phyloP scores from a whole-genome alignment of 1,284 basidiomycete genomes.

The Chondrostereum purpureum region DNA sequence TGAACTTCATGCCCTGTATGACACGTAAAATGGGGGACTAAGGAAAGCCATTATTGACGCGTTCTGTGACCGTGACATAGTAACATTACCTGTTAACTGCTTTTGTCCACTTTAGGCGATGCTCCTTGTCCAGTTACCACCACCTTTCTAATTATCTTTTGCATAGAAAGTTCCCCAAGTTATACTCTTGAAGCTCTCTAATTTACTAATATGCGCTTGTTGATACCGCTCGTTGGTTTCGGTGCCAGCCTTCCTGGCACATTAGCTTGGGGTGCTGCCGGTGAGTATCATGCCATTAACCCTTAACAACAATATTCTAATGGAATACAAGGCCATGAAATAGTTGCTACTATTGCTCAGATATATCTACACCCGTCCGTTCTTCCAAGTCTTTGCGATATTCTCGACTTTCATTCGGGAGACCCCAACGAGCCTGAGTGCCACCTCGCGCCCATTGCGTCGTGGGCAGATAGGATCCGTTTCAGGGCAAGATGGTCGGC shows the following conservation, averaged over 20 bases:
- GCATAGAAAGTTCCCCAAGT: too few relatives aligned
- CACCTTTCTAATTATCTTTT: too few relatives aligned
- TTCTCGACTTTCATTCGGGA: conserved; percentile 49
- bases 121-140: too few relatives aligned
- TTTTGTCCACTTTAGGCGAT: too few relatives aligned
- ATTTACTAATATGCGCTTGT: too few relatives aligned
- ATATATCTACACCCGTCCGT: conserved; percentile 79
- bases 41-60: too few relatives aligned
- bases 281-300: neutral
- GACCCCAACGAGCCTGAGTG: conserved; percentile 43
- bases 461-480: conserved; percentile 81
- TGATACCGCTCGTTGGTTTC: too few relatives aligned
- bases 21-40: too few relatives aligned
- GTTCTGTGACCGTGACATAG: too few relatives aligned
- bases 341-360: conserved; percentile 89
- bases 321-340: conserved; percentile 66
- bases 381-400: conserved; percentile 60
- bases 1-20: too few relatives aligned
- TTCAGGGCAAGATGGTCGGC: conserved; percentile 62
- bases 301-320: neutral
- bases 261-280: conserved; percentile 3
- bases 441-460: conserved; percentile 73
- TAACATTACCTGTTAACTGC: too few relatives aligned
- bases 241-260: neutral
- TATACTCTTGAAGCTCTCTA: too few relatives aligned